Percentiles rank a stretch among this genome's conserved stretches.
phyloP scores from a whole-genome alignment of 345 rosid genomes.

The Nephelium lappaceum region DNA sequence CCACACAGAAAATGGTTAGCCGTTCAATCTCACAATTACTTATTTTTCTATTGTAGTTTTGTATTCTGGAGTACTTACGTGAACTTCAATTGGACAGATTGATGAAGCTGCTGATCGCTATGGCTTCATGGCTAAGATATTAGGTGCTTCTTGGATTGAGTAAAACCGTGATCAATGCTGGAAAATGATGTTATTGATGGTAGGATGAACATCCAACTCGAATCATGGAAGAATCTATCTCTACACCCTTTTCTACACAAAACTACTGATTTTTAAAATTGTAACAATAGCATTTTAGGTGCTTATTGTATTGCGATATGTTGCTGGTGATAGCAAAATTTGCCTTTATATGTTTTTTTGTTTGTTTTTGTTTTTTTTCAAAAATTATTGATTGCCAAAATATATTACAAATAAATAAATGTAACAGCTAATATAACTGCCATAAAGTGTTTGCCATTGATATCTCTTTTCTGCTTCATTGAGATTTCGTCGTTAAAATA shows the following conservation, averaged over 20 bases:
- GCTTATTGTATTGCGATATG: not conserved
- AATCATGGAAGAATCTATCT: not conserved
- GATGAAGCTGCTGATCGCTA: slow-evolving; percentile 86
- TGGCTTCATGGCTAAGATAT: slow-evolving; percentile 81
- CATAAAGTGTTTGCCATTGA: too few species aligned
- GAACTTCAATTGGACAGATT: slow-evolving; percentile 48
- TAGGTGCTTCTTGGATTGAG: slow-evolving; percentile 70
- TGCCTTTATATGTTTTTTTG: not conserved
- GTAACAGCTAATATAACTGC: too few species aligned
- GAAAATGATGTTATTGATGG: not conserved
- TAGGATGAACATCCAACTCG: not conserved
- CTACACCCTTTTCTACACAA: not conserved
- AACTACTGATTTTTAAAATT: too few species aligned
- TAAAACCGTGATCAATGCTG: slow-evolving; percentile 21
- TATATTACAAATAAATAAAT: too few species aligned
- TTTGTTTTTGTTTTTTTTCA: too few species aligned
- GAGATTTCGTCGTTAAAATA: too few species aligned
- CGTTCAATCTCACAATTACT: not conserved
- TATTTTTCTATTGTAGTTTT: not conserved
- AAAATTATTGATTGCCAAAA: not conserved
- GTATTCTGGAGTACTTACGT: not conserved
- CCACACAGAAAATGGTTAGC: slow-evolving; percentile 73
- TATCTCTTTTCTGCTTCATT: too few species aligned
- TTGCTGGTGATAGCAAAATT: not conserved
- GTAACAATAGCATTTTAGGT: not conserved